Evolutionary conservation across 306 rosid species (phyloP), one percentile per base, ranked within the genome.

Genomic region (Fagus crenata): DNA sequence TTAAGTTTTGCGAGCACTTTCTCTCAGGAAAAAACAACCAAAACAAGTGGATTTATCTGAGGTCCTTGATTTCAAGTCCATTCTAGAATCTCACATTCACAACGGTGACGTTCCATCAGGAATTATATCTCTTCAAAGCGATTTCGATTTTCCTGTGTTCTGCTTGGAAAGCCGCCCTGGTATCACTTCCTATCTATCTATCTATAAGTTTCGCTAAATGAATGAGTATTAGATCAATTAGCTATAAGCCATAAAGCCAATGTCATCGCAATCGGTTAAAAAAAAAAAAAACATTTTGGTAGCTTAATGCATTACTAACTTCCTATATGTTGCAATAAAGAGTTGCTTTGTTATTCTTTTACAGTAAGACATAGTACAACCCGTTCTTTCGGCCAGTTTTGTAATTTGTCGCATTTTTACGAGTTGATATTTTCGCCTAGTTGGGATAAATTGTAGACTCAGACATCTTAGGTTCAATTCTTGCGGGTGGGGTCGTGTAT

Each of bases 81-180:
- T 92, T 75, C 82, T 87, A 3, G 84, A 90, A 81, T 86, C 89
- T 53, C 78, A 82, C 73, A 41, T 72, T 49, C 87, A 59, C 14
- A 85, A 79, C 58, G 72, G 70, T 7, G 87, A 78, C 15, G 89
- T 92, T 79, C 96, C 96, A 4, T 35, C 80, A 0, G 94, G 85
- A 75, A 77, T 95, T 64, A 11, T 64, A 17, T 74, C 84, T 71
- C 67, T 80, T 77, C 84, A 56, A 28, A 67, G 81, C 63, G 80
- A 83, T 43, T 77, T 77, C 65, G 87, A 33, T 15, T 78, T 81
- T 31, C 91, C 93, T 0, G 86, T 92, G 22, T 90, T 92, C 82
- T 79, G 86, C 77, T 73, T 92, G 89, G 96, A 86, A 80, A 87
- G 84, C 82, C 89, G 79, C 70, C 93, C 96, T 4, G 98, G 98